Base-by-base conservation (phyloP, 2,329 filamentous ascomycete species). In the Penicillium expansum region DNA sequence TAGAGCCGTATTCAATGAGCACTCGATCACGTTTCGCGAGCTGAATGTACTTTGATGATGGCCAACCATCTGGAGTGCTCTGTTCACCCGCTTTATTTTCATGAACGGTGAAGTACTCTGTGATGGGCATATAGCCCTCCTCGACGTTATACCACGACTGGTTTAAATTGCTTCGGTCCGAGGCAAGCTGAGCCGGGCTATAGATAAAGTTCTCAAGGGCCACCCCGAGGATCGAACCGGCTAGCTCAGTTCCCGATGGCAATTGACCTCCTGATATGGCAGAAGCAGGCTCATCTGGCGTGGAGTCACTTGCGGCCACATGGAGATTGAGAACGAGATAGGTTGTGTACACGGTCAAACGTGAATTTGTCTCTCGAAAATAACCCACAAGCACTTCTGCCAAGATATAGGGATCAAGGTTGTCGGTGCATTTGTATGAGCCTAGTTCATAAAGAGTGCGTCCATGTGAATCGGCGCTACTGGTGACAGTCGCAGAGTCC, bases 31-130 rank as follows among this genome's bases (percentile, higher is more conserved):
- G 76, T 45, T 78, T 73, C 2, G 76, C 74, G 43, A 86, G 77
- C 61, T 85, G 82, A 33, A 87, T 70, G 62, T 80, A 85, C 20
- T 79, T 77, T 62, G 84, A 81, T n/a, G 80, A 82, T 0, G 86
- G 86, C 86, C 86, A 89, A 11, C 86, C 86, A 70, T 86, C 78
- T 0, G 76, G 67, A 0, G 85, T 87, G 20, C 76, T 77, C 35
- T 73, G 72, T n/a, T 55, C 61, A 18, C 76, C 74, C 3, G 71
- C 62, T 11, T 63, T 47, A 39, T 74, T 63, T 29, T 70, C 65
- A 9, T 78, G 66, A 1, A 76, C 74, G 6, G 73, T 73, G 56
- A 83, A 86, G 63, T 86, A 89, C 24, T 79, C 77, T 3, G 71
- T 61, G 20, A 80, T 74, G 1, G 84, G 83, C 37, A 75, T 73